Percentiles rank a stretch among this genome's conserved stretches.
These are phyloP conservation scores for Nannochloropsis gaditana DNA, from an alignment of 108 stramenopile species.

Conservation along the genomic window DNA sequence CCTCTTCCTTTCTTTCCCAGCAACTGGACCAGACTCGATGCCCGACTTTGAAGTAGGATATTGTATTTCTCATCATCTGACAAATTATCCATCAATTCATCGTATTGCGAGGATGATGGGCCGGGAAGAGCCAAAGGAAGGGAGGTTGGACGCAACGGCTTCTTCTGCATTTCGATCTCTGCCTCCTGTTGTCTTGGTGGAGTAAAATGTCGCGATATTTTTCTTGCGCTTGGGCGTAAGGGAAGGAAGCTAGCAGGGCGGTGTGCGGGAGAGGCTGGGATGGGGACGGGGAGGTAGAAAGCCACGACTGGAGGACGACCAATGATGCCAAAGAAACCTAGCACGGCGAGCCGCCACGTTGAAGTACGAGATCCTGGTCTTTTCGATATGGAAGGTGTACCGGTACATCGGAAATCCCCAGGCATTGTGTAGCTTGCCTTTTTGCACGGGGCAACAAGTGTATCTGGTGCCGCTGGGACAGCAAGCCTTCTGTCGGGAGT, in stretches of 20 bases:
- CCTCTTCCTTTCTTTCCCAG: background rate
- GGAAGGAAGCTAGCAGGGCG: background rate
- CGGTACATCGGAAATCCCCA: too few species aligned
- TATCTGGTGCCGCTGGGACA: too few species aligned
- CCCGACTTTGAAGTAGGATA: slow-evolving; percentile 40
- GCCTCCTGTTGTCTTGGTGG: background rate
- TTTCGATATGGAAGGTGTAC: too few species aligned
- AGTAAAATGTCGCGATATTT: background rate
- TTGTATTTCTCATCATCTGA: slow-evolving; percentile 48
- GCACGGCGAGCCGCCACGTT: background rate
- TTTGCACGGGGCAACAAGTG: too few species aligned
- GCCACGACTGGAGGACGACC: background rate
- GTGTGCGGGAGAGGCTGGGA: background rate
- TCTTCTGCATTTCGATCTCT: background rate
- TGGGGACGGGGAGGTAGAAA: background rate
- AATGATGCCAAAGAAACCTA: background rate
- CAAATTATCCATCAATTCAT: slow-evolving; percentile 39
- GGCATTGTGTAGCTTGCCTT: too few species aligned
- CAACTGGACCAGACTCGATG: slow-evolving; percentile 24
- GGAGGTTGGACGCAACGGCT: background rate
- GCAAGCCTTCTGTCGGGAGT: too few species aligned
- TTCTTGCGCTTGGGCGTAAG: background rate
- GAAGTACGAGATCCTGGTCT: too few species aligned
- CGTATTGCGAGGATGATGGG: background rate
- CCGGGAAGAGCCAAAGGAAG: background rate